Evolutionary conservation across 2,329 filamentous ascomycete species (phyloP).

Genomic region (Diplodia sapinea): DNA sequence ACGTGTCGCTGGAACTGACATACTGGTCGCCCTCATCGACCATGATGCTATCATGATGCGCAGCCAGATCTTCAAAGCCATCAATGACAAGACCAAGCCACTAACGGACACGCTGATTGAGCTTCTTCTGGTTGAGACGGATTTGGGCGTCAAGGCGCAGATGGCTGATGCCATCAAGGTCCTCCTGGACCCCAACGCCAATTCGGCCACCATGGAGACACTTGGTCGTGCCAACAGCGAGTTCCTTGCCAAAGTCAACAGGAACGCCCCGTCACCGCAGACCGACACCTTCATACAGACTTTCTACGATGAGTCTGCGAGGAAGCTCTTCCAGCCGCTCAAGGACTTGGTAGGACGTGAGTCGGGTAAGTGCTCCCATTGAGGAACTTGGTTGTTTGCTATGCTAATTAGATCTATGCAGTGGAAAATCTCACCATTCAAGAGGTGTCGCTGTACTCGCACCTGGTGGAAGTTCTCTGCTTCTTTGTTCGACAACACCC

Average conservation of each 20-base stretch:
- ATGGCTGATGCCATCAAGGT: conserved; percentile 95
- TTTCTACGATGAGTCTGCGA: conserved; percentile 88
- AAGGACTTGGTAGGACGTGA: conserved; percentile 75
- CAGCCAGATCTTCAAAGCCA: conserved; percentile 88
- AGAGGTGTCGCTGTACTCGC: conserved; percentile 87
- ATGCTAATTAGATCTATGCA: conserved; percentile 35
- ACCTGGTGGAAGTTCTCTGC: conserved; percentile 89
- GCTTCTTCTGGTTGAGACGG: conserved; percentile 85
- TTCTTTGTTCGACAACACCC: conserved; percentile 93
- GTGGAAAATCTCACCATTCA: conserved; percentile 77
- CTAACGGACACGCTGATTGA: conserved; percentile 93
- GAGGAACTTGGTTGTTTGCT: neutral
- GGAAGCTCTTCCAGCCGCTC: conserved; percentile 84
- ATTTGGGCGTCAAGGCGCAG: conserved; percentile 93
- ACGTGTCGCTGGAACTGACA: conserved; percentile 90
- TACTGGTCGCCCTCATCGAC: conserved; percentile 91
- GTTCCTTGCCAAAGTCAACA: conserved; percentile 66
- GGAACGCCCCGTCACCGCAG: conserved; percentile 58
- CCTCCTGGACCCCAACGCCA: conserved; percentile 75
- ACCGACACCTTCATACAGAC: conserved; percentile 84
- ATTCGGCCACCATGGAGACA: conserved; percentile 64
- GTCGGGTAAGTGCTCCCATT: conserved; percentile 50
- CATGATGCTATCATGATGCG: conserved; percentile 95
- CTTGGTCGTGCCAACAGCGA: conserved; percentile 69
- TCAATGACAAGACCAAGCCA: conserved; percentile 82